Conservation (phyloP, 495 filamentous ascomycete genomes). For the Friedmanniomyces simplex region DNA sequence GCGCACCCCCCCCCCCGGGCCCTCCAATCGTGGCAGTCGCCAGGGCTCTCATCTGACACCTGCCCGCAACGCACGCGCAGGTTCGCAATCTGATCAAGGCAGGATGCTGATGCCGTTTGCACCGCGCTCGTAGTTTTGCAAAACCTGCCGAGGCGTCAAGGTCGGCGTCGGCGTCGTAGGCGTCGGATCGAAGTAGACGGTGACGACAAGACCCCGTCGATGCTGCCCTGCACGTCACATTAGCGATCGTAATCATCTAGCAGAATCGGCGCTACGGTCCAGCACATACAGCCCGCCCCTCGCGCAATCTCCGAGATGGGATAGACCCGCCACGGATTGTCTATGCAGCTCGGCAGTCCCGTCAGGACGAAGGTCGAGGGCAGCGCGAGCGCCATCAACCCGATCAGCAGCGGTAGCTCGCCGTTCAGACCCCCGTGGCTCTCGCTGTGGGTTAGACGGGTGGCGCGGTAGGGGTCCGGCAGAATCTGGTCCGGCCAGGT, state of each 20-base stretch:
- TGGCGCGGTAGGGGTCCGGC: slow-evolving; percentile 24
- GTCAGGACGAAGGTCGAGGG: neutral
- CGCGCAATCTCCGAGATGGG: no score
- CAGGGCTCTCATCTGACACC: no score
- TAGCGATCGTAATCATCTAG: no score
- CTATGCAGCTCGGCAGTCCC: neutral
- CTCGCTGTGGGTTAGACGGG: neutral
- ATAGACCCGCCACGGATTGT: neutral
- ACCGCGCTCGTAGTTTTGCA: neutral
- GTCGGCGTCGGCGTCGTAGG: neutral
- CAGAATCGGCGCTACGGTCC: no score
- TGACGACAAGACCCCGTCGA: neutral
- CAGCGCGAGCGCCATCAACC: slow-evolving; percentile 24
- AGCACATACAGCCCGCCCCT: no score
- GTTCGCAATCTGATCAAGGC: neutral
- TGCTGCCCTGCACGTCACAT: neutral
- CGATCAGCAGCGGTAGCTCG: slow-evolving; percentile 28
- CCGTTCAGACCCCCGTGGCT: slow-evolving; percentile 24
- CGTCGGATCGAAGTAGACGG: neutral
- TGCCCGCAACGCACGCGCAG: no score
- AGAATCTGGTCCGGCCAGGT: slow-evolving; percentile 22
- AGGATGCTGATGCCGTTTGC: neutral
- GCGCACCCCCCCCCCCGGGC: no score
- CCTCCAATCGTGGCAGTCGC: no score
- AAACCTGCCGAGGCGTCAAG: neutral